Base-by-base conservation (phyloP, 805 yeast genomes). In the Saturnispora diversa region DNA sequence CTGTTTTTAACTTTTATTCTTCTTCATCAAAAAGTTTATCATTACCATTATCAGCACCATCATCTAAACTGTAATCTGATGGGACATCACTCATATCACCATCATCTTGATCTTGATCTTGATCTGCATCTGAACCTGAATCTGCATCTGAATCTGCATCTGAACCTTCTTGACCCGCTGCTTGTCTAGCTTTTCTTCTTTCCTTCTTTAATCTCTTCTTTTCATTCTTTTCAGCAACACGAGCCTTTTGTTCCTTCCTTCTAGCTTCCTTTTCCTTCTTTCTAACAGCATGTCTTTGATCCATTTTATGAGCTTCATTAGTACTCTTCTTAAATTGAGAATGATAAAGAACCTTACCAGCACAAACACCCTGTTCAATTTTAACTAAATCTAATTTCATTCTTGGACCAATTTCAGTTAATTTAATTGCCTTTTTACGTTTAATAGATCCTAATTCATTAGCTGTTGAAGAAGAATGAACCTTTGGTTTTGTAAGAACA, bases 361-460 rank as follows among this genome's bases (percentile, higher is more conserved):
- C 67, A 44, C 96, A 90, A 17, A 84, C 73, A 13, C 92, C 95
- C 55, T 90, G 97, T 62, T 90, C 97, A 40, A 92, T 84, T 64
- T 92, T 92, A 37, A 81, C 65, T 43, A 92, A 65, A 38, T 77
- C 68, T 60, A 92, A 65, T 50, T 74, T 76, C 60, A 92, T 63
- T 49, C 98, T 72, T 27, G 98, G 98, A 0, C 98, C 98, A 36
- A 90, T 66, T 60, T 92, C 98, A 1, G 90, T 84, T 37, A 92
- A 68, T 58, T 86, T 88, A 51, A 92, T 84, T 1, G 98, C 97
- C 53, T 84, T 76, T 62, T 86, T 87, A 39, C 73, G 62, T 27
- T 58, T 58, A 3, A 29, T 44, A 6, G 44, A 41, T 16, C 31
- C 44, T n/a, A 46, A 47, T 20, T 45, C 50, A 15, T 45, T 48